Evolutionary conservation across 129 eudicot genomes (phyloP), one percentile per base, ranked within the genome.

Genomic region (Helianthus annuus): DNA sequence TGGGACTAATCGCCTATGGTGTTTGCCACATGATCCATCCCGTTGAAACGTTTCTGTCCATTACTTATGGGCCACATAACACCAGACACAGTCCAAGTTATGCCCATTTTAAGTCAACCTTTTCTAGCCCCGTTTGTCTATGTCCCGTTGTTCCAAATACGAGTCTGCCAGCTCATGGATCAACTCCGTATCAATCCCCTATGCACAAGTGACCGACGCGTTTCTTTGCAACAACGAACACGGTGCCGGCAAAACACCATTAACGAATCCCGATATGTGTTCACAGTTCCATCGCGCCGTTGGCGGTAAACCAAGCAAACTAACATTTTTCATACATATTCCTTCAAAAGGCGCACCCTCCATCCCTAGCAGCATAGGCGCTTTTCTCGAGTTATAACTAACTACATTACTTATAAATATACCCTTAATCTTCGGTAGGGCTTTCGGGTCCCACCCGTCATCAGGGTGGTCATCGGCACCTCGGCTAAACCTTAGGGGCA

Each of bases 401-500:
- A 84, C 81, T 57, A 94, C 84, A 79, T 94, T 85, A 58, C 83
- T 86, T 48, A 94, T 83, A 14, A 58, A 84, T 42, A 95, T 83
- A 39, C 94, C 91, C 39, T 78, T 86, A 12, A 88, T 86, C 76
- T 59, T 80, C 32, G 99, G 99, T 36, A 95, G 68, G 10, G 96
- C 97, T 9, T 85, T 81, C 3, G 83, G 91, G 78, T 95, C 96
- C 94, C 96, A 95, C 19, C 64, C 19, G 16, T 85, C 86, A 58
- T 91, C 97, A 0, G 99, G 99, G 70, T 95, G 99, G 66, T 95
- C 97, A 76, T 90, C 78, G 0, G 98, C 96, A 7, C 98, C 98
- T 66, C 92, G 80, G 63, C 98, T 92, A 55, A 92, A 92, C 85
- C 96, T 86, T 59, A 95, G 29, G 38, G 99, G 97, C 2, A 95